Percentiles rank a stretch among this genome's conserved stretches.
Evolutionary conservation across 1,284 basidiomycete species (phyloP).

Genomic region (Microstroma glucosiphilum): DNA sequence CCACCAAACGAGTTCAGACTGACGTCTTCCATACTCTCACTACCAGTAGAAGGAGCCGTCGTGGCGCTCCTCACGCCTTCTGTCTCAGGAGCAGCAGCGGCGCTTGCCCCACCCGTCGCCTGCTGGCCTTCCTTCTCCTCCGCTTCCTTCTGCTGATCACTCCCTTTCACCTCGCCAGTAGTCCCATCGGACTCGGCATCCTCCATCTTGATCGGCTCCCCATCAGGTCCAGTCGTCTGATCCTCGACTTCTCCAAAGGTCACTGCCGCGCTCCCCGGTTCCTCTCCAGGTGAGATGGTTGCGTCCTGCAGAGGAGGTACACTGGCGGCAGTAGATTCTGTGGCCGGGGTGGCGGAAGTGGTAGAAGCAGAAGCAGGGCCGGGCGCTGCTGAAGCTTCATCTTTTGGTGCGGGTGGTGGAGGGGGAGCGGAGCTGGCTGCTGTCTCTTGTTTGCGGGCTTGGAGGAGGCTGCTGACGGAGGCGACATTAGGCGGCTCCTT

Average conservation of each 20-base stretch:
- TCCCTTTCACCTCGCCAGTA: background rate
- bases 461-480: constrained; percentile 14
- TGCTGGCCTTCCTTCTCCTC: background rate
- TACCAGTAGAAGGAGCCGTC: background rate
- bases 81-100: background rate
- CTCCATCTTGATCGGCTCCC: background rate
- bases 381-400: background rate
- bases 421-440: background rate
- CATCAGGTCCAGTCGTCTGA: background rate
- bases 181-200: background rate
- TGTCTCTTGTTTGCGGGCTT: background rate
- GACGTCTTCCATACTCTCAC: background rate
- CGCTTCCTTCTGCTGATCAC: background rate
- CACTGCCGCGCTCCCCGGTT: background rate
- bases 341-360: too few relatives aligned
- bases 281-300: too few relatives aligned
- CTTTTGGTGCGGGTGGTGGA: background rate
- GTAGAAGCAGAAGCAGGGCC: background rate
- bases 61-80: background rate
- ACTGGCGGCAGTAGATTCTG: background rate
- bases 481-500: constrained; percentile 42
- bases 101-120: background rate
- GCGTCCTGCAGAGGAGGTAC: too few relatives aligned
- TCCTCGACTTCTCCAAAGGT: background rate
- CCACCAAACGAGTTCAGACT: background rate